Conservation (phyloP, 257 asterid genomes). For the Scutellaria minor region DNA sequence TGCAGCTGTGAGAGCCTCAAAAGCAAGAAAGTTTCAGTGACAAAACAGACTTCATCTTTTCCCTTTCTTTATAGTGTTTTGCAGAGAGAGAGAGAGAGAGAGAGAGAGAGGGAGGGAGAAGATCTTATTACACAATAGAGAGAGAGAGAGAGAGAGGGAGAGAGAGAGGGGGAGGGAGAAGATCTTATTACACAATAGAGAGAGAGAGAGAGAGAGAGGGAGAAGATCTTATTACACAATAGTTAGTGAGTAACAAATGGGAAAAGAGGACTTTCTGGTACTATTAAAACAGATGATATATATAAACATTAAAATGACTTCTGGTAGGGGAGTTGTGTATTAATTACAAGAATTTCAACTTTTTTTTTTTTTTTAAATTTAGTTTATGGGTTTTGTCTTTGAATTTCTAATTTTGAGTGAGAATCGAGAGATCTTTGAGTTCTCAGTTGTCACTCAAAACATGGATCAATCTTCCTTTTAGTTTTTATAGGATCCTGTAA, state of each 20-base stretch:
- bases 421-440: slow-evolving; percentile 36
- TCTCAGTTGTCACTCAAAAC: slow-evolving; percentile 35
- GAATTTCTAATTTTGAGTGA: slow-evolving; percentile 10
- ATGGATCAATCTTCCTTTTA: slow-evolving; percentile 11
- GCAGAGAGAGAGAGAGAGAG: slow-evolving; percentile 29
- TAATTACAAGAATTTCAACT: slow-evolving; percentile 15
- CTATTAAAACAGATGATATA: slow-evolving; percentile 40
- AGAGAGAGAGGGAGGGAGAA: no score
- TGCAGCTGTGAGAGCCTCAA: slow-evolving; percentile 41
- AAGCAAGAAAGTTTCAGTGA: slow-evolving; percentile 34
- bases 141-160: no score
- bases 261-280: slow-evolving; percentile 37
- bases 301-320: slow-evolving; percentile 27
- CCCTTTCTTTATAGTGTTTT: slow-evolving; percentile 26
- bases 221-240: slow-evolving; percentile 15
- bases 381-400: slow-evolving; percentile 2
- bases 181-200: no score
- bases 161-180: no score
- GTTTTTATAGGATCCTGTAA: slow-evolving; percentile 18
- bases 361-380: background rate
- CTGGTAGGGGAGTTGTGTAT: slow-evolving; percentile 31
- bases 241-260: slow-evolving; percentile 32
- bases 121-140: slow-evolving; percentile 22
- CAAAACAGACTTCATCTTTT: slow-evolving; percentile 31
- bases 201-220: no score